Evolutionary conservation across 148 eudicot species (phyloP), one percentile per base, ranked within the genome.

Genomic region (Spergularia bocconei): DNA sequence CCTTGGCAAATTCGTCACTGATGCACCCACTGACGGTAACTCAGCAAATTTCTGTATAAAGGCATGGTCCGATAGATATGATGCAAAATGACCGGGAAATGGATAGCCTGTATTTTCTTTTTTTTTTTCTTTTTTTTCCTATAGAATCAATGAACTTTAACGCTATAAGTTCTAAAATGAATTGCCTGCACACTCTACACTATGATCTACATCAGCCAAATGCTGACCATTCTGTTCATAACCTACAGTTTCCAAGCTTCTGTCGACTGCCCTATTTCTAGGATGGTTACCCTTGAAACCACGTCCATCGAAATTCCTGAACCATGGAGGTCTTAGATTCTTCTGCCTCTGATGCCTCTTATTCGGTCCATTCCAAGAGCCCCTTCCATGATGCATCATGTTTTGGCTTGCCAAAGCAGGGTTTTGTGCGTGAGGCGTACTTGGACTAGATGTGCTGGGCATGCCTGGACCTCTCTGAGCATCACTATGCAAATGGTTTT

Each of bases 261-360:
- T 51, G 72, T 82, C 58, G 13, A 76, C 79, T 63, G 63, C 76
- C 71, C 85, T 82, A 68, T 75, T 83, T 67, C 87, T 82, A 25
- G 74, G 57, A 33, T 84, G 79, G 75, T 83, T 81, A 71, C 89
- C 87, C 62, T 58, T 78, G 77, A 75, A 80, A 33, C 88, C 85
- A 78, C 88, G 57, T 9, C 82, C 81, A 71, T 79, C 79, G 73
- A 85, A 79, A 14, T 72, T 85, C 77, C 82, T 71, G 29, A 78
- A 25, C 90, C 93, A 88, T 13, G 91, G 95, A 41, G 87, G 95
- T 51, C 82, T 77, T 14, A 65, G 17, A 81, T 84, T 89, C 63
- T 83, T 89, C 77, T 84, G 97, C 83, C 82, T 80, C 59, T 82
- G 69, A 69, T 80, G 83, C 71, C 88, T 88, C 82, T 82, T 88